Evolutionary conservation across 1,284 basidiomycete species (phyloP).

Genomic region (Cryptococcus jaspeensis): DNA sequence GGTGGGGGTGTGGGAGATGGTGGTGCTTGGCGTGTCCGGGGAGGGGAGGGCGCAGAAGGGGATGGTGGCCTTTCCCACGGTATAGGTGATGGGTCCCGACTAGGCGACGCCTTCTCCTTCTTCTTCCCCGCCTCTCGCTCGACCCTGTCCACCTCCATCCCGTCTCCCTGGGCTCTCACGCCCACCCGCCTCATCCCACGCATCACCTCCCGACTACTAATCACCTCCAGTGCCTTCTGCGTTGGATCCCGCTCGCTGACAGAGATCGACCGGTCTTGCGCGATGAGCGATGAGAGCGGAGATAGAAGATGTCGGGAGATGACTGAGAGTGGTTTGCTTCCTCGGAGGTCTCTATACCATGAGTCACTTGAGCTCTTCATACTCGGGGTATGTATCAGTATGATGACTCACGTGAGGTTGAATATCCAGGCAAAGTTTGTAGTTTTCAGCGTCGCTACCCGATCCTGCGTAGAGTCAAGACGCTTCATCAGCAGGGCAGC

Average conservation of each 20-base stretch:
- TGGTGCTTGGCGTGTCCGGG: slow-evolving; percentile 1
- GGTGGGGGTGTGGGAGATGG: slow-evolving; percentile 10
- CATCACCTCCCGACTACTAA: slow-evolving; percentile 5
- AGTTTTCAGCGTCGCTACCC: slow-evolving; percentile 2
- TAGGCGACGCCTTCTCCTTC: background rate
- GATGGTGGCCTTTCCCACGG: background rate
- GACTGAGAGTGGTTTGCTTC: slow-evolving; percentile 12
- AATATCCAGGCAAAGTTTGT: slow-evolving; percentile 24
- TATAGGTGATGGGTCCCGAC: background rate
- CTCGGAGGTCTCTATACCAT: slow-evolving; percentile 25
- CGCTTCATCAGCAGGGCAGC: background rate
- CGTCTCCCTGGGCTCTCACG: background rate
- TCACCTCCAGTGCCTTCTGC: background rate
- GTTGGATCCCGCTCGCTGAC: background rate
- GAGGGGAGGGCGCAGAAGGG: background rate
- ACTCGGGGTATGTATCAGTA: too few species aligned
- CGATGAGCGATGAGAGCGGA: slow-evolving; percentile 25
- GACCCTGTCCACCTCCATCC: too few species aligned
- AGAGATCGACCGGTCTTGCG: slow-evolving; percentile 9
- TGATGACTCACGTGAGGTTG: slow-evolving; percentile 29
- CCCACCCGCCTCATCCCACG: slow-evolving; percentile 3
- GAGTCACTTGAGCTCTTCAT: too few species aligned
- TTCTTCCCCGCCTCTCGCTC: background rate
- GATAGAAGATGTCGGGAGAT: slow-evolving; percentile 32
- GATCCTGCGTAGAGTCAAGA: slow-evolving; percentile 2